Base-by-base conservation (phyloP, 2,329 filamentous ascomycete genomes). In the Lachnellula occidentalis region DNA sequence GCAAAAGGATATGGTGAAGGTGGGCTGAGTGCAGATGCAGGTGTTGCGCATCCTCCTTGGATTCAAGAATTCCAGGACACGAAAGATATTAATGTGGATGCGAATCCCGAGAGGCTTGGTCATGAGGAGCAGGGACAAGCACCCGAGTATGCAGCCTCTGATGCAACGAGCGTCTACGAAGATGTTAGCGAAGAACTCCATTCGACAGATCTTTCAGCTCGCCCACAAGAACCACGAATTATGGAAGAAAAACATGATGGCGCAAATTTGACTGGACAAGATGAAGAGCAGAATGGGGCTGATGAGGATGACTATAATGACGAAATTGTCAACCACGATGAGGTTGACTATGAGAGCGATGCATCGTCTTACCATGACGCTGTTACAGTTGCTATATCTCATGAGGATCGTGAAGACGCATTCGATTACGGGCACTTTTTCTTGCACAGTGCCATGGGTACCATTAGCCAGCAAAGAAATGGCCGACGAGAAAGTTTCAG, bases 401-500 rank as follows among this genome's bases (percentile, higher is more conserved):
- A 97, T 66, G 92, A 97, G 72, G 91, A 96, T 69, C 87, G 92
- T 19, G 86, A 92, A 61, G 92, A 97, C 70, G 92, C 92, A 1
- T 97, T 97, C 66, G 92, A 97, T 69, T 97, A 97, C 59, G 89
- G 96, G 70, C 86, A 95, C 68, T 96, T 96, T 73, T 96, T 96
- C 70, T 78, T 96, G 14, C 91, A 96, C 70, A 95, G 90, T 62
- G 90, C 91, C 11, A 86, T 96, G 80, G 91, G 90, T 5, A 90
- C 80, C 2, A 85, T 90, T 66, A 84, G 80, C 61, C 75, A 78
- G 55, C 74, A 75, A 56, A 72, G 74, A n/a, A 70, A 78, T 55
- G 68, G 67, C 5, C 69, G 73, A 39, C 71, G 75, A 53, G 70
- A 65, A 5, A 82, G 83, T 64, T 77, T 74, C 56, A 78, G 73